Conservation (phyloP, 495 filamentous ascomycete genomes). For the Lepidopterella palustris region DNA sequence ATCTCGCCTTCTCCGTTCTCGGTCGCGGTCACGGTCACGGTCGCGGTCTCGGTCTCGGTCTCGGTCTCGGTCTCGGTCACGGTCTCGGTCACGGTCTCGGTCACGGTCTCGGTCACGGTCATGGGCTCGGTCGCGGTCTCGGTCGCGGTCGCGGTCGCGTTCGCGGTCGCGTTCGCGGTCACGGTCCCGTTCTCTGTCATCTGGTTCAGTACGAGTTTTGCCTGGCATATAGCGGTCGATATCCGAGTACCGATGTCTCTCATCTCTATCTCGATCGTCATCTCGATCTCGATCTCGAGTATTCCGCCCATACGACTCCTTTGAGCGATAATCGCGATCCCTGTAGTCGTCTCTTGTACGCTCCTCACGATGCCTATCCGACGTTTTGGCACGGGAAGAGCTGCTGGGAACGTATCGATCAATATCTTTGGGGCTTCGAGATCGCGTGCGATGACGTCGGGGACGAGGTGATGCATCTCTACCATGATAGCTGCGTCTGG, state of each 20-base stretch:
- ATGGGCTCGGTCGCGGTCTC: slow-evolving; percentile 45
- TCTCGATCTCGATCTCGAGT: not conserved
- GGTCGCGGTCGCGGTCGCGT: slow-evolving; percentile 47
- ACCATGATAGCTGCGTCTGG: slow-evolving; percentile 3
- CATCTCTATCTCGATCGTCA: slow-evolving; percentile 9
- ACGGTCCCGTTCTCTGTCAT: slow-evolving; percentile 4
- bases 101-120: slow-evolving; percentile 11
- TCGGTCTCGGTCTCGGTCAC: slow-evolving; percentile 15
- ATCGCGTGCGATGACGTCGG: slow-evolving; percentile 5
- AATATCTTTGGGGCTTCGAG: slow-evolving; percentile 9
- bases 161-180: slow-evolving; percentile 38
- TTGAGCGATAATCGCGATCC: slow-evolving; percentile 13
- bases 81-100: slow-evolving; percentile 19
- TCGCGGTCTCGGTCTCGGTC: slow-evolving; percentile 16
- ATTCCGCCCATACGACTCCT: not conserved
- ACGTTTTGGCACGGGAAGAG: slow-evolving; percentile 4
- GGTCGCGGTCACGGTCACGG: slow-evolving; percentile 22
- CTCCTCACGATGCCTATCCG: not conserved
- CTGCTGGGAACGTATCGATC: slow-evolving; percentile 9
- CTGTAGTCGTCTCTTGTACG: slow-evolving; percentile 12
- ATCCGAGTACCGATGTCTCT: slow-evolving; percentile 15
- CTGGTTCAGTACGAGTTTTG: slow-evolving; percentile 1
- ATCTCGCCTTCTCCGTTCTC: slow-evolving; percentile 15
- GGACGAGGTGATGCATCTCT: not conserved
- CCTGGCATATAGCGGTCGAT: slow-evolving; percentile 36